A percentile compares a stretch with the other conserved stretches of the same genome.
These are phyloP conservation scores for Coniochaeta sp. DNA, from an alignment of 2,329 filamentous ascomycete species.

Conservation along the genomic window DNA sequence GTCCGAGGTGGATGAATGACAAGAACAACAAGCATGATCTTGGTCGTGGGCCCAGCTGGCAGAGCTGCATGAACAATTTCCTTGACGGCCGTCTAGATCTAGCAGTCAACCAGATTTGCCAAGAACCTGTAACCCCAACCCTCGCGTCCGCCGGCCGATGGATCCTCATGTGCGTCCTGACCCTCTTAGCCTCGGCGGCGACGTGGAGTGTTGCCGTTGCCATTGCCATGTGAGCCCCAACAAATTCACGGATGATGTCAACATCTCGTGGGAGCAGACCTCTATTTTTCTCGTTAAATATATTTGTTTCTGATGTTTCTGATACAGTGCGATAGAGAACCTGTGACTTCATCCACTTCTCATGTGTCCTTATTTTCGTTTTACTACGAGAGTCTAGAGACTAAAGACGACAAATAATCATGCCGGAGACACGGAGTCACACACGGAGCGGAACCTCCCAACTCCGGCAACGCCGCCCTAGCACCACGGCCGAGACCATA, in stretches of 20 bases:
- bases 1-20: too few species aligned
- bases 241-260: neutral
- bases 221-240: constrained; percentile 1
- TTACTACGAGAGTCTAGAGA: neutral
- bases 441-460: constrained; percentile 1
- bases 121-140: neutral
- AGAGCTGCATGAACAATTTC: too few species aligned
- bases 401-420: neutral
- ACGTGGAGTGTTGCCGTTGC: neutral
- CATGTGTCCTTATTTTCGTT: neutral
- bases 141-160: neutral
- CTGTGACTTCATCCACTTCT: neutral
- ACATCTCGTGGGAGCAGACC: neutral
- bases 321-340: neutral
- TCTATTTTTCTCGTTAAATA: neutral
- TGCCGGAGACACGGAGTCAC: neutral
- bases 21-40: neutral
- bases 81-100: too few species aligned
- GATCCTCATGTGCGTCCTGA: neutral
- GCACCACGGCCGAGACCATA: constrained; percentile 17
- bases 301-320: too few species aligned
- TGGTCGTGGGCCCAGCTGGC: too few species aligned
- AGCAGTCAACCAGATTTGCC: too few species aligned
- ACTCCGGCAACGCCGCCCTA: constrained; percentile 21
- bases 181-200: neutral